These are phyloP conservation scores for Coemansia sp. DNA, from an alignment of 192 early-diverging fungal genomes.

Conservation along the genomic window DNA sequence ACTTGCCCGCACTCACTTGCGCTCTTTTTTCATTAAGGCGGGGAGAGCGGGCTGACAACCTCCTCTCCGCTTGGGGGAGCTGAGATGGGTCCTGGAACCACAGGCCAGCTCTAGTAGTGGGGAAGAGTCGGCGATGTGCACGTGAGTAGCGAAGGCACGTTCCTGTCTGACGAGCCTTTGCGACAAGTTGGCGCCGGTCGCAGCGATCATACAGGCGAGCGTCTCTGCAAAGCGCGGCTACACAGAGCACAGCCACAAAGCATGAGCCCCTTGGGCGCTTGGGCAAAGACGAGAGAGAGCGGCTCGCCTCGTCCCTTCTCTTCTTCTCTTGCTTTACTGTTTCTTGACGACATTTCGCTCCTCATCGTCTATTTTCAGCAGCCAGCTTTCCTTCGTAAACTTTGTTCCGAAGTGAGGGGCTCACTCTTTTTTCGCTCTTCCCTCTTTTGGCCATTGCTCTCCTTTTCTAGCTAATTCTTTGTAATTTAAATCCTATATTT, in stretches of 20 bases:
- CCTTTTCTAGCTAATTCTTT: slow-evolving; percentile 1
- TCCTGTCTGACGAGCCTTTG: neutral
- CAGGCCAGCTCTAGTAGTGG: neutral
- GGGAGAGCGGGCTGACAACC: neutral
- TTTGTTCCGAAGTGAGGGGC: slow-evolving; percentile 7
- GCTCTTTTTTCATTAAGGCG: neutral
- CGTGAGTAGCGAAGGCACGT: neutral
- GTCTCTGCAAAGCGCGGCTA: neutral
- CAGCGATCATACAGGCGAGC: neutral
- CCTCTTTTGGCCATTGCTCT: neutral
- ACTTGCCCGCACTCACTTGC: neutral
- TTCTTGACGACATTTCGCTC: neutral
- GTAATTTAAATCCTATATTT: slow-evolving; percentile 20
- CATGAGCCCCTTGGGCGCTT: neutral
- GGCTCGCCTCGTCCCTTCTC: neutral
- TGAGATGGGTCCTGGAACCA: neutral
- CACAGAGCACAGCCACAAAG: neutral
- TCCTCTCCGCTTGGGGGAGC: neutral
- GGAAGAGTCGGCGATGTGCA: neutral
- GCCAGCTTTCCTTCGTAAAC: neutral
- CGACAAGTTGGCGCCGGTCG: neutral
- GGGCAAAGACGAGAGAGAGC: neutral
- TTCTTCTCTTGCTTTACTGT: neutral
- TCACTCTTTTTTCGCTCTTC: slow-evolving; percentile 6
- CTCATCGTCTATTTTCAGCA: too few species aligned